These are phyloP conservation scores for Fraxinus americana DNA, from an alignment of 257 asterid species.

Conservation along the genomic window DNA sequence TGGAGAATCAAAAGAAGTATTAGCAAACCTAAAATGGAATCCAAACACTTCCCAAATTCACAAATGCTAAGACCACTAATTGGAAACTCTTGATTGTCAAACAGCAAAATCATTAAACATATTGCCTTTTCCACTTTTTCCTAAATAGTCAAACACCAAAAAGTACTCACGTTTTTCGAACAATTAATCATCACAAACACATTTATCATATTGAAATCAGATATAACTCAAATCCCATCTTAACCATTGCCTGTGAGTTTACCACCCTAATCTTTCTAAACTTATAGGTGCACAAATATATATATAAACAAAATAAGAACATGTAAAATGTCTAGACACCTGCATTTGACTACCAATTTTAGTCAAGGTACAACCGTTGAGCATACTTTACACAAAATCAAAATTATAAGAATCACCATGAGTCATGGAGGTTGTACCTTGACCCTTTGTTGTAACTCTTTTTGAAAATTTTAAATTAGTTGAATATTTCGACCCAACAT, in stretches of 20 bases:
- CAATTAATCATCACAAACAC: conserved; percentile 1
- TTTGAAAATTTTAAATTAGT: too few relatives aligned
- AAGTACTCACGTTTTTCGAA: background rate
- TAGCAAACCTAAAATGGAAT: background rate
- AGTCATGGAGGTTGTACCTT: background rate
- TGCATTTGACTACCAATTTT: background rate
- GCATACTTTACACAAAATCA: background rate
- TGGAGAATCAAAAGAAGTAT: background rate
- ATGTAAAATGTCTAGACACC: background rate
- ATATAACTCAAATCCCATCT: background rate
- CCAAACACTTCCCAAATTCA: background rate
- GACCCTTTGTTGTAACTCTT: background rate
- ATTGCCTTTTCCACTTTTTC: background rate
- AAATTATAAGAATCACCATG: background rate
- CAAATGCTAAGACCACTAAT: background rate
- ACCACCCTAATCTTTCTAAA: too few relatives aligned
- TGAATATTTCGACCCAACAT: too few relatives aligned
- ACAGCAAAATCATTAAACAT: background rate
- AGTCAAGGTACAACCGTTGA: background rate
- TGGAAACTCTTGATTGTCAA: background rate
- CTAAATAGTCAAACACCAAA: background rate
- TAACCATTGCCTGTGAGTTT: too few relatives aligned
- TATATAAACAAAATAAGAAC: background rate
- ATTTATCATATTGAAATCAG: background rate
- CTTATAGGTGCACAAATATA: too few relatives aligned